phyloP scores from a whole-genome alignment of 2,329 filamentous ascomycete species.

The Penicillium sp. region DNA sequence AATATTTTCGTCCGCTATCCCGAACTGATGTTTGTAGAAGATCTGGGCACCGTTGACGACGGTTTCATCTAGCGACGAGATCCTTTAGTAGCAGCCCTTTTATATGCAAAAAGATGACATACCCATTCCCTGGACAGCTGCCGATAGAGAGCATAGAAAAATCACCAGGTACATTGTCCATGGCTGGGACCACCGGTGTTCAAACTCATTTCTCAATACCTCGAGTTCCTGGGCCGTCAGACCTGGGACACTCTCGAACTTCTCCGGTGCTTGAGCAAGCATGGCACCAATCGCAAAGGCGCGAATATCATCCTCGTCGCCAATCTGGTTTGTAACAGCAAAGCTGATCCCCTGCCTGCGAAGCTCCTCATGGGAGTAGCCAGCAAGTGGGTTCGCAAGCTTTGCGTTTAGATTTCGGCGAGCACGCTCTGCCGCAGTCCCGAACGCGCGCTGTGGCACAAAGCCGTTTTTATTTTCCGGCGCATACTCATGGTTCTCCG shows the following conservation, averaged over 20 bases:
- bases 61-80: conserved; percentile 60
- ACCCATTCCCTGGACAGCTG: conserved; percentile 73
- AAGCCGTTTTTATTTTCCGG: conserved; percentile 24
- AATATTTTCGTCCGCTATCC: conserved; percentile 53
- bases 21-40: conserved; percentile 67
- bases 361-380: conserved; percentile 56
- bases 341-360: conserved; percentile 63
- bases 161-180: conserved; percentile 69
- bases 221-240: conserved; percentile 64
- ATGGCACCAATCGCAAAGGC: conserved; percentile 66
- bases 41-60: conserved; percentile 72
- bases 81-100: conserved; percentile 1
- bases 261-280: conserved; percentile 59
- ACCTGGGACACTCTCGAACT: conserved; percentile 56
- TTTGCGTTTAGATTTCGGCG: conserved; percentile 53
- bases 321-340: conserved; percentile 60
- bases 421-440: conserved; percentile 45
- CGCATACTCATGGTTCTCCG: conserved; percentile 22
- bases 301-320: conserved; percentile 60
- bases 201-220: conserved; percentile 64
- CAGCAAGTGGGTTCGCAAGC: conserved; percentile 59
- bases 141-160: conserved; percentile 68
- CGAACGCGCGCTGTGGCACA: conserved; percentile 29
- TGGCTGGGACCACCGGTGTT: conserved; percentile 72
- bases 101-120: conserved; percentile 4